Percentiles rank a stretch among this genome's conserved stretches.
phyloP scores from a whole-genome alignment of 257 asterid genomes.

The Gardenia jasminoides region DNA sequence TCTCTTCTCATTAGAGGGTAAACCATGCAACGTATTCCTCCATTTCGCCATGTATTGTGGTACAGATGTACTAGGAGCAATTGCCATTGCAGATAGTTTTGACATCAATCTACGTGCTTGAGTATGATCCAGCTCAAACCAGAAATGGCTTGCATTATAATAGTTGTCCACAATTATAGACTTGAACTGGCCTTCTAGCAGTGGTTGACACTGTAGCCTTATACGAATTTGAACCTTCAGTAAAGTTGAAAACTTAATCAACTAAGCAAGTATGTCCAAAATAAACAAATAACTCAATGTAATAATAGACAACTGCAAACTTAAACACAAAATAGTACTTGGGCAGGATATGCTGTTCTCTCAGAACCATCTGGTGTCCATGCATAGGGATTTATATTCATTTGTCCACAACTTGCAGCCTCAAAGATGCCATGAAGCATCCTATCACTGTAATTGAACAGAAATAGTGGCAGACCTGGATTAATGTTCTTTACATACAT shows the following conservation, averaged over 20 bases:
- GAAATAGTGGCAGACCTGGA: conserved; percentile 77
- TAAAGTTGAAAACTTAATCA: conserved; percentile 13
- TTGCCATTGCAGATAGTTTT: conserved; percentile 45
- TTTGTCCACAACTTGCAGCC: conserved; percentile 77
- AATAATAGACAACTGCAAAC: conserved; percentile 19
- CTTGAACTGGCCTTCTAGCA: conserved; percentile 62
- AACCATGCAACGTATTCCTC: conserved; percentile 13
- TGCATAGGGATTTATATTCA: conserved; percentile 77
- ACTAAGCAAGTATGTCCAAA: not conserved
- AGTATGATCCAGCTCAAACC: conserved; percentile 84
- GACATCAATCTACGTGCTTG: conserved; percentile 66
- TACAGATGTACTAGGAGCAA: conserved; percentile 38
- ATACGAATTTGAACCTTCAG: conserved; percentile 70
- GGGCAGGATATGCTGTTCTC: conserved; percentile 73
- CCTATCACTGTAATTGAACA: conserved; percentile 66
- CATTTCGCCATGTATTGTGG: conserved; percentile 26
- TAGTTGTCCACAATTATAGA: conserved; percentile 72
- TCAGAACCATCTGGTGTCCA: conserved; percentile 81
- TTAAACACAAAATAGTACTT: conserved; percentile 63
- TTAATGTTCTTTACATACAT: conserved; percentile 65
- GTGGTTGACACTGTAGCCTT: conserved; percentile 53
- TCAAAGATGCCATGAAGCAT: conserved; percentile 73
- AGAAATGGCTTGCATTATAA: conserved; percentile 50
- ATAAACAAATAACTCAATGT: conserved; percentile 8
- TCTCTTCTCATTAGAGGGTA: conserved; percentile 32